phyloP scores from a whole-genome alignment of 116 monocot genomes.

The Iris pallida region DNA sequence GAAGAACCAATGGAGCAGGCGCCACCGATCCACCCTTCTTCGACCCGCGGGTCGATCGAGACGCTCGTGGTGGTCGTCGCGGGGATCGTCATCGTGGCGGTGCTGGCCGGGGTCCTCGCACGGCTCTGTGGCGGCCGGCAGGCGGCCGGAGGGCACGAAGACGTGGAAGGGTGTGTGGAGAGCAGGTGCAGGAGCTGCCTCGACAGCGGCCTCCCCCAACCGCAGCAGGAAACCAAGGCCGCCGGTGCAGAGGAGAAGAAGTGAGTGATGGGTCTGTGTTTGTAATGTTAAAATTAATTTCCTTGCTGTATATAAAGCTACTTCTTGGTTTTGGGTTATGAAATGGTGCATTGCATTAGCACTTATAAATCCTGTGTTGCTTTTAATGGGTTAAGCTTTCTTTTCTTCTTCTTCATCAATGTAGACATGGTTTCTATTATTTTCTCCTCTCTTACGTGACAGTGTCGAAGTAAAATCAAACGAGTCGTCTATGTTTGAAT shows the following conservation, averaged over 20 bases:
- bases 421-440: too few species aligned
- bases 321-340: too few species aligned
- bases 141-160: slow-evolving; percentile 25
- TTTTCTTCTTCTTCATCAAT: too few species aligned
- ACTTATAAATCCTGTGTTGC: too few species aligned
- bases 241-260: background rate
- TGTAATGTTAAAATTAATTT: too few species aligned
- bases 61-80: slow-evolving; percentile 69
- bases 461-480: too few species aligned
- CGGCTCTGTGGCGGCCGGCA: slow-evolving; percentile 59
- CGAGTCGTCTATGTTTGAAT: too few species aligned
- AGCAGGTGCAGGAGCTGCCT: slow-evolving; percentile 65
- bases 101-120: slow-evolving; percentile 56
- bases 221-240: background rate
- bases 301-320: too few species aligned
- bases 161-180: slow-evolving; percentile 79
- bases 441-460: too few species aligned
- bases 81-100: slow-evolving; percentile 53
- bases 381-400: too few species aligned
- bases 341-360: too few species aligned
- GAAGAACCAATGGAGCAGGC: background rate
- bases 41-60: slow-evolving; percentile 42
- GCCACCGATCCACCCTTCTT: background rate
- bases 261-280: too few species aligned
- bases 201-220: slow-evolving; percentile 39